Evolutionary conservation across 257 asterid genomes (phyloP).

Genomic region (Marsdenia floribunda): DNA sequence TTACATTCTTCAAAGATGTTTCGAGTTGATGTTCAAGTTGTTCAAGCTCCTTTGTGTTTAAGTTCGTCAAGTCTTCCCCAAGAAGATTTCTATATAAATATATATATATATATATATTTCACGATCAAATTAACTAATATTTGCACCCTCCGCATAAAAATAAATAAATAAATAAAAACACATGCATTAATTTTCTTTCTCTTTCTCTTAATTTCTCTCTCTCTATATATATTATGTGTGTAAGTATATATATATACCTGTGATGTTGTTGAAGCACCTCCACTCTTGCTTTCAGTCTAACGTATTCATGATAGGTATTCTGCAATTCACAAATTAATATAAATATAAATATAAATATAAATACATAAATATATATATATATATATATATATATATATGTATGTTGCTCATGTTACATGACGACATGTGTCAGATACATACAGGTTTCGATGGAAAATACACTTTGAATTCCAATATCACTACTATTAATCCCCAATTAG

Average conservation of each 20-base stretch:
- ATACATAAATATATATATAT: too few relatives aligned
- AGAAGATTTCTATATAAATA: constrained; percentile 19
- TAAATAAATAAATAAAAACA: background rate
- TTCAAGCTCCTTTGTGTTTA: constrained; percentile 29
- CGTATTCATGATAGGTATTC: constrained; percentile 30
- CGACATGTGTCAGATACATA: background rate
- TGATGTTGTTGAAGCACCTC: constrained; percentile 35
- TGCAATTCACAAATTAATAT: background rate
- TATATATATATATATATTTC: background rate
- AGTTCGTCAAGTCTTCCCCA: constrained; percentile 29
- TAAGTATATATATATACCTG: constrained; percentile 13
- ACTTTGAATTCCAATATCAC: background rate
- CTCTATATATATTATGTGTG: background rate
- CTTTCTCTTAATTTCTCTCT: too few relatives aligned
- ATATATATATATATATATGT: too few relatives aligned
- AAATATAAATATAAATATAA: background rate
- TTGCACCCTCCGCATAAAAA: background rate
- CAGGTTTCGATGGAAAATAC: background rate
- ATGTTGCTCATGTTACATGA: background rate
- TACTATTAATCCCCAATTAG: background rate
- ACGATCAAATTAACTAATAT: background rate
- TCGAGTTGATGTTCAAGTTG: constrained; percentile 33
- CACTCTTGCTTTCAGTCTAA: constrained; percentile 35
- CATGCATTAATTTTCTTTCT: background rate
- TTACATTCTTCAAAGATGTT: constrained; percentile 27